Base-by-base conservation (phyloP, 768 basidiomycete genomes). In the Boletellus sp. region DNA sequence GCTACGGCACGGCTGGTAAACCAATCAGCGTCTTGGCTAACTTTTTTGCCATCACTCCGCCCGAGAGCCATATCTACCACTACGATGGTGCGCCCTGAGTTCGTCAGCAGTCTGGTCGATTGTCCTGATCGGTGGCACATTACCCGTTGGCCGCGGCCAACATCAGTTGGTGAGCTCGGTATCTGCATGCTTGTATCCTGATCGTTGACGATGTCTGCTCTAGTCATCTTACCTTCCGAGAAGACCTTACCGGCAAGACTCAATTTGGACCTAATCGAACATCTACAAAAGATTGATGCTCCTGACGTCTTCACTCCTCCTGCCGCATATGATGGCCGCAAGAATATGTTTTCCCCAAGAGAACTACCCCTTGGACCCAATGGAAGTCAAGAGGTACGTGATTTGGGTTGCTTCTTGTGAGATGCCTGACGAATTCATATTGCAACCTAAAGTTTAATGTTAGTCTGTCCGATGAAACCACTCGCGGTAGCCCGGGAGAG, bases 241-340 rank as follows among this genome's bases (percentile, higher is more conserved):
- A 88, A 85, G 66, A 76, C 72, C 0, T 71, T 87, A 2, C 86
- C 90, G 0, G 78, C 79, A 2, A 70, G 78, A 13, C 66, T 87
- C 6, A 90, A 89, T 51, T 75, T 91, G 73, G 81, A 85, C 13
- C 68, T 92, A 10, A 83, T 92, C 42, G 74, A 75, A 13, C 71
- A 71, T 15, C 64, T 92, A 13, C 90, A 92, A 62, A 72, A 70
- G 4, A 63, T 70, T 0, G 73, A 78, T 4, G 79, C 81, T 1
- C 81, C 80, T 0, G 67, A 77, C n/a, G 71, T 87, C 19, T 92
- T 92, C 61, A 87, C 79, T 3, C 87, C 86, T 10, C 79, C 75
- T 13, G 84, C 76, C 16, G 88, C 80, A 2, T 91, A 90, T 52
- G 90, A 91, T 50, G 89, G 89, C 0, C 75, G 86, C 36, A 91